A percentile compares a stretch with the other conserved stretches of the same genome.
phyloP scores from a whole-genome alignment of 192 early-diverging fungal genomes.

The Gaertneriomyces sp. region DNA sequence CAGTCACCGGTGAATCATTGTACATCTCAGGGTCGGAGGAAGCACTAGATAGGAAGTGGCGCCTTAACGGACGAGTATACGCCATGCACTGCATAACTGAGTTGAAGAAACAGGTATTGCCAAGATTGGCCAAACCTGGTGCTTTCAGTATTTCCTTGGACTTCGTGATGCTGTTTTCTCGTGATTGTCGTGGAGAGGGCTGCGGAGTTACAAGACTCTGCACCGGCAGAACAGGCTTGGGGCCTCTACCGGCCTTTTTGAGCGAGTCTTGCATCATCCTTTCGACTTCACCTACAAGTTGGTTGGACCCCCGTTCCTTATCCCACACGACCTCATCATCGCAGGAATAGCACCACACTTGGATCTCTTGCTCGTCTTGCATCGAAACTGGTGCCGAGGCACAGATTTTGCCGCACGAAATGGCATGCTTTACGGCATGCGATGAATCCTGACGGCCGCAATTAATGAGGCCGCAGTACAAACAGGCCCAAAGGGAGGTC shows the following conservation, averaged over 20 bases:
- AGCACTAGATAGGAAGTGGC: neutral
- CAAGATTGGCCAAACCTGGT: conserved; percentile 66
- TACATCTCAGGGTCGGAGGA: neutral
- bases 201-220: neutral
- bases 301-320: conserved; percentile 18
- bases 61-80: conserved; percentile 29
- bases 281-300: conserved; percentile 30
- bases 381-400: neutral
- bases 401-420: neutral
- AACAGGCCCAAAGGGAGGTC: conserved; percentile 39
- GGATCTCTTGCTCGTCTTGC: neutral
- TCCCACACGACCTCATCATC: conserved; percentile 32
- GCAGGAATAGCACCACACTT: conserved; percentile 36
- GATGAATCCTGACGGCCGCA: conserved; percentile 38
- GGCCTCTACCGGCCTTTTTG: conserved; percentile 6
- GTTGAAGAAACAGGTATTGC: conserved; percentile 83
- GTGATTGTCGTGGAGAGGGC: neutral
- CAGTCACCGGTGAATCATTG: neutral
- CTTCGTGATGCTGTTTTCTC: conserved; percentile 9
- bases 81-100: conserved; percentile 52
- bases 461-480: conserved; percentile 29
- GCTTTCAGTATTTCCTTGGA: conserved; percentile 6
- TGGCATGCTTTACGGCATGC: conserved; percentile 31
- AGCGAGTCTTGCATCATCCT: conserved; percentile 16
- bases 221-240: neutral